Conservation (phyloP, 2,329 filamentous ascomycete genomes). For the Cladosporium phlei region DNA sequence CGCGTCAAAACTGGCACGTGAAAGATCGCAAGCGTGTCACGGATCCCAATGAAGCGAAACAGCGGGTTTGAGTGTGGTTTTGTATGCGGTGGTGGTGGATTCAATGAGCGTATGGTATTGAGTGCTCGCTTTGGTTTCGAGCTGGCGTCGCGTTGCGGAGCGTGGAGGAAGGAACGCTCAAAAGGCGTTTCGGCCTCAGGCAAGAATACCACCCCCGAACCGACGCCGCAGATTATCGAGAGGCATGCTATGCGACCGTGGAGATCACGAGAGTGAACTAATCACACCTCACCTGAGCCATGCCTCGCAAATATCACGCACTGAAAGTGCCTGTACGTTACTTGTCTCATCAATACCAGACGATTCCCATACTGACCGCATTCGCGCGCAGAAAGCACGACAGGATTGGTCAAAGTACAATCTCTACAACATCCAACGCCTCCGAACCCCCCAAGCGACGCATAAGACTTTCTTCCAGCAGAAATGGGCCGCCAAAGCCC, state of each 20-base stretch:
- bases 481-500: conserved; percentile 89
- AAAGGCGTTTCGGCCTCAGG: too few relatives aligned
- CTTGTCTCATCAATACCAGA: conserved; percentile 6
- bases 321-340: conserved; percentile 44
- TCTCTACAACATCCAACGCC: conserved; percentile 74
- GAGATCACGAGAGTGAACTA: not conserved
- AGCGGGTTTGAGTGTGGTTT: too few relatives aligned
- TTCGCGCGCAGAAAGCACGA: conserved; percentile 69
- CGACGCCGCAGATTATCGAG: too few relatives aligned
- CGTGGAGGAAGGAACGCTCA: too few relatives aligned
- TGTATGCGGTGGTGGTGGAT: too few relatives aligned
- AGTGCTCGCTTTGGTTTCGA: too few relatives aligned
- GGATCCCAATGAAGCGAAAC: too few relatives aligned
- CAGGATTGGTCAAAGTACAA: conserved; percentile 98
- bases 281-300: conserved; percentile 11
- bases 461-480: conserved; percentile 86
- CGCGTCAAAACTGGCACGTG: not conserved
- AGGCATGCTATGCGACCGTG: conserved; percentile 6
- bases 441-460: conserved; percentile 42
- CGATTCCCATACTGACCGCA: conserved; percentile 2
- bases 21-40: too few relatives aligned
- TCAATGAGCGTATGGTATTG: too few relatives aligned
- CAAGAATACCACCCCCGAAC: too few relatives aligned
- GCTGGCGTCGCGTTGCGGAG: too few relatives aligned
- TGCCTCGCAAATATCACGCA: conserved; percentile 56